Evolutionary conservation across 306 rosid genomes (phyloP), one percentile per base, ranked within the genome.

Genomic region (Lathyrus oleraceus): DNA sequence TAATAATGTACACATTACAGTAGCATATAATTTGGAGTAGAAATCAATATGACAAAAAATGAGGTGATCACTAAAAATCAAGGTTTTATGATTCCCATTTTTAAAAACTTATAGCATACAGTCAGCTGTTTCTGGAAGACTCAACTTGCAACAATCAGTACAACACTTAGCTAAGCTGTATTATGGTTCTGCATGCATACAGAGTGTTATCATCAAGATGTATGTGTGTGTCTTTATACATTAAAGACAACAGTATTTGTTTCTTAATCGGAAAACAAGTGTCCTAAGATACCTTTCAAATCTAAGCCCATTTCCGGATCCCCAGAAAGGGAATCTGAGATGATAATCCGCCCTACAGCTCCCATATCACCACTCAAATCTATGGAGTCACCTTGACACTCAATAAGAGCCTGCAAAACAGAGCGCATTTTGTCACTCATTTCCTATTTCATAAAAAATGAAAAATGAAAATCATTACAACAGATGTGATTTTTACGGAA

Each of bases 311-410:
- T 83, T 71, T 88, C 95, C 15, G 70, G 84, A 78, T 85, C 82
- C 44, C 81, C 88, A 28, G 87, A 84, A 44, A 81, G 75, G 32
- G 87, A 52, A 76, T 90, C 88, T 28, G 96, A 90, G 74, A 94
- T 65, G 5, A 93, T 69, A 61, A 94, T 49, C 59, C 96, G 89
- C 51, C 98, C 98, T 47, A 88, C 95, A 66, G 92, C 90, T 8
- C 98, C 98, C 80, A 94, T 65, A 78, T 94, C 98, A 8, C 98
- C 97, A 63, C 92, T 86, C 82, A 88, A 82, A 78, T 94, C 96
- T 74, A 94, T 90, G 39, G 98, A 88, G 73, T 85, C 93, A 78
- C 93, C 96, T 88, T 90, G 96, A 81, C 97, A 88, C 78, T 94
- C 98, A 77, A 94, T 75, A 58, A 94, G 97, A 12, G 90, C 96